Conservation (phyloP, 805 yeast species). For the Tetrapisispora phaffii region DNA sequence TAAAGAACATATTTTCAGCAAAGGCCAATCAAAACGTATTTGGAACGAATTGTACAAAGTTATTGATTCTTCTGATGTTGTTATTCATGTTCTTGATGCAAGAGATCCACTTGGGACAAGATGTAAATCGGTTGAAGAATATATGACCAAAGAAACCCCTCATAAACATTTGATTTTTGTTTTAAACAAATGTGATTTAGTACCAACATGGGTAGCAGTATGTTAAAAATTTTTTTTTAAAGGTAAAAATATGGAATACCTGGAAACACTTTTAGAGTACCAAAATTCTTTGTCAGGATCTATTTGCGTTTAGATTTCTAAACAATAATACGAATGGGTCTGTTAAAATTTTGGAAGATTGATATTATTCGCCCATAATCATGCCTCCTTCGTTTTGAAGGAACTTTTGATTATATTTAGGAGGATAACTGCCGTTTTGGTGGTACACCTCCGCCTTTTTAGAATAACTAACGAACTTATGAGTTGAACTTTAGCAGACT, state of each 20-base stretch:
- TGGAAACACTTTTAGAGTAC: conserved; percentile 25
- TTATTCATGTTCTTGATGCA: conserved; percentile 92
- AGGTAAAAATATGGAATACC: too few species aligned
- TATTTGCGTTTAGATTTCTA: conserved; percentile 25
- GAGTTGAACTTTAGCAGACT: conserved; percentile 60
- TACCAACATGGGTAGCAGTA: conserved; percentile 99
- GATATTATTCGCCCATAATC: conserved; percentile 46
- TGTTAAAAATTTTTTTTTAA: conserved; percentile 35
- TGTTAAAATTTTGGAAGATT: conserved; percentile 97
- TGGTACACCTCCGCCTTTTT: conserved; percentile 30
- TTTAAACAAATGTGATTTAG: conserved; percentile 93
- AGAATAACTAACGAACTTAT: conserved; percentile 42
- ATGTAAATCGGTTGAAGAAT: conserved; percentile 86
- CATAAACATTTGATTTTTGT: conserved; percentile 94
- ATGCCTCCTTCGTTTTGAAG: conserved; percentile 30
- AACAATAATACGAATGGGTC: conserved; percentile 48
- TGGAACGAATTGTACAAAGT: conserved; percentile 98
- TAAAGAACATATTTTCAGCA: conserved; percentile 88
- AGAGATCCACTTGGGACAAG: conserved; percentile 96
- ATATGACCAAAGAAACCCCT: conserved; percentile 85
- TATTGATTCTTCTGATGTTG: conserved; percentile 94
- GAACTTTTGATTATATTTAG: conserved; percentile 28
- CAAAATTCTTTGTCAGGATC: conserved; percentile 87
- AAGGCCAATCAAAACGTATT: conserved; percentile 96
- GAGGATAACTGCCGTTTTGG: conserved; percentile 38